phyloP scores from a whole-genome alignment of 2,329 filamentous ascomycete species.

The Geosmithia putterillii region DNA sequence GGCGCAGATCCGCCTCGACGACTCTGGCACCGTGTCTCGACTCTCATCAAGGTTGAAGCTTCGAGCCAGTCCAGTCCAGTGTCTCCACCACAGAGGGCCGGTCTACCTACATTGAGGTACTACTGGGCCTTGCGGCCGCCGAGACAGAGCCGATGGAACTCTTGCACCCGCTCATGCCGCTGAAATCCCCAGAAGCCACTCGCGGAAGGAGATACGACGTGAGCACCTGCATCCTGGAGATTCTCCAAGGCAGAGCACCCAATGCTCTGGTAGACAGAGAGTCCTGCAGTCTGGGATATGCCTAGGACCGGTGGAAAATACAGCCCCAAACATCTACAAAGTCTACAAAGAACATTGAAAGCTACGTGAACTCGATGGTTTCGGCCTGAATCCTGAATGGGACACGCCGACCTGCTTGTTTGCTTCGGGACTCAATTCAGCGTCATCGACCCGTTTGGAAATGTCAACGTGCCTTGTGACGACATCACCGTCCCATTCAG shows the following conservation, averaged over 20 bases:
- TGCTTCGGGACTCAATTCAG: constrained; percentile 32
- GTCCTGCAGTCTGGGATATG: constrained; percentile 21
- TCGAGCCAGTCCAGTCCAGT: constrained; percentile 35
- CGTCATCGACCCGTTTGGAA: constrained; percentile 29
- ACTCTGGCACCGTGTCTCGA: constrained; percentile 12
- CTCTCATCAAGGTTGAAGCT: too few species aligned
- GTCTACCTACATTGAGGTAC: constrained; percentile 34
- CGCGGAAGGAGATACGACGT: constrained; percentile 10
- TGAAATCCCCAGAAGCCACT: constrained; percentile 9
- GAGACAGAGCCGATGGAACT: constrained; percentile 7
- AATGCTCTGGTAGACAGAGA: constrained; percentile 27
- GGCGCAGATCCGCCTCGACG: constrained; percentile 21
- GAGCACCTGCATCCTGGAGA: constrained; percentile 33
- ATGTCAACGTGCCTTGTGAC: constrained; percentile 20
- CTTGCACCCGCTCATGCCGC: constrained; percentile 5
- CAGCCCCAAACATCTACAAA: constrained; percentile 31
- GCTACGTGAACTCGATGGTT: constrained; percentile 18
- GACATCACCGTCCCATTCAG: constrained; percentile 19
- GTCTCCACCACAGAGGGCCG: constrained; percentile 37
- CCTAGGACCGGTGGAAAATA: constrained; percentile 24
- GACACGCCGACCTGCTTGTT: constrained; percentile 29
- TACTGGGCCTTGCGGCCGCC: constrained; percentile 5
- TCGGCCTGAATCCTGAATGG: constrained; percentile 25
- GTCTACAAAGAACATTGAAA: constrained; percentile 31
- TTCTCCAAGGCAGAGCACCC: constrained; percentile 37